Conservation (phyloP, 495 filamentous ascomycete genomes). For the Astrothelium subdiscretum region DNA sequence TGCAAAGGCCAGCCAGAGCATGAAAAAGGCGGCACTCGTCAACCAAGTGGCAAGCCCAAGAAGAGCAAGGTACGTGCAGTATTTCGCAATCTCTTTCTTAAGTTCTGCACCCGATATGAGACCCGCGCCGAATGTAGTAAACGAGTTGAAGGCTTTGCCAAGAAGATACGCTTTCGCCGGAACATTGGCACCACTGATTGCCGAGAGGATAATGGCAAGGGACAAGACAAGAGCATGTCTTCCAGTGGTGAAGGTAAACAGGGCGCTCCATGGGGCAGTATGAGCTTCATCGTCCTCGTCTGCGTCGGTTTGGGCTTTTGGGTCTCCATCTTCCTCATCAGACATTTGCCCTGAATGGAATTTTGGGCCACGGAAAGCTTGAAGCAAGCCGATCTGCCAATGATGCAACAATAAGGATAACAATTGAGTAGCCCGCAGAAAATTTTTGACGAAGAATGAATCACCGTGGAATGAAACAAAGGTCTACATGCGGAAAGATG, state of each 20-base stretch:
- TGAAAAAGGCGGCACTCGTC: conserved; percentile 50
- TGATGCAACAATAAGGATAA: no score
- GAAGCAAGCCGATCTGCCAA: no score
- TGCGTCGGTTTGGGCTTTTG: background rate
- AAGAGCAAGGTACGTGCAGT: conserved; percentile 44
- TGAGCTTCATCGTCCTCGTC: background rate
- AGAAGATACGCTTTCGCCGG: conserved; percentile 59
- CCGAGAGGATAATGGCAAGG: conserved; percentile 41
- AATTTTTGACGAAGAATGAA: background rate
- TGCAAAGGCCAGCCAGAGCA: conserved; percentile 61
- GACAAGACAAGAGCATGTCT: conserved; percentile 46
- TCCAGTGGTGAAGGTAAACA: conserved; percentile 63
- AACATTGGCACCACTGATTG: conserved; percentile 49
- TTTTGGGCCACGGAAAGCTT: background rate
- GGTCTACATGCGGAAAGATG: background rate
- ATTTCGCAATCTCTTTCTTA: conserved; percentile 42
- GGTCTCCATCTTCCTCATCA: background rate
- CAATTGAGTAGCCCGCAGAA: background rate
- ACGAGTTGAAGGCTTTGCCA: conserved; percentile 62
- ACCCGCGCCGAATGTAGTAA: conserved; percentile 53
- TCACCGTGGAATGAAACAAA: background rate
- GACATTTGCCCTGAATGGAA: background rate
- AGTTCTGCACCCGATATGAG: conserved; percentile 38
- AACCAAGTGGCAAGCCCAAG: conserved; percentile 56
- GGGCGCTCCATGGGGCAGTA: conserved; percentile 28